A percentile compares a stretch with the other conserved stretches of the same genome.
Conservation (phyloP, 2,329 filamentous ascomycete species). For the Aspergillus udagawae region DNA sequence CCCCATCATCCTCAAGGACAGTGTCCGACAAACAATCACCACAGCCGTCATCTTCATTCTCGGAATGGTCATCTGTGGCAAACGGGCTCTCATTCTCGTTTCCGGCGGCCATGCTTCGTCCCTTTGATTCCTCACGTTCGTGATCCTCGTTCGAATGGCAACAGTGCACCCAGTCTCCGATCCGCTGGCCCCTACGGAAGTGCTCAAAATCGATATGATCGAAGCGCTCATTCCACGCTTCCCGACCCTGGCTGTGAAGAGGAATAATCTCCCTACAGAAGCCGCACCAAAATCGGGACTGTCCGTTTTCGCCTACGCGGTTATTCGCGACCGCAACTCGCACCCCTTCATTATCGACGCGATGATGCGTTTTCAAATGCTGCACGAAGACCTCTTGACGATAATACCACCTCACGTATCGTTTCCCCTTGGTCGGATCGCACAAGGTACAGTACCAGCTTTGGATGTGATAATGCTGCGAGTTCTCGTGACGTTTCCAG, state of each 20-base stretch:
- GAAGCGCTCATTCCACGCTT: slow-evolving; percentile 59
- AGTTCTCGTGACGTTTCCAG: slow-evolving; percentile 86
- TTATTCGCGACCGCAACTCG: slow-evolving; percentile 44
- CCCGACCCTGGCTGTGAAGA: slow-evolving; percentile 48
- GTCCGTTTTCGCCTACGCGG: slow-evolving; percentile 61
- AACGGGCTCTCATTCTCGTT: background rate
- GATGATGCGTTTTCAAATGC: slow-evolving; percentile 58
- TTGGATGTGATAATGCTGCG: slow-evolving; percentile 69
- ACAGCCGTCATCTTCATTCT: slow-evolving; percentile 9
- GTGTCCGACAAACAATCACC: slow-evolving; percentile 6
- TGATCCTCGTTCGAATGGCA: slow-evolving; percentile 18
- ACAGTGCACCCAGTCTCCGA: slow-evolving; percentile 31
- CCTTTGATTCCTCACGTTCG: slow-evolving; percentile 8
- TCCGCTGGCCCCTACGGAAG: slow-evolving; percentile 37
- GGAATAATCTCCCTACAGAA: slow-evolving; percentile 64
- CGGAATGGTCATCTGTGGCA: background rate
- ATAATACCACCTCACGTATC: slow-evolving; percentile 59
- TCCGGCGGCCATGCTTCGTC: background rate
- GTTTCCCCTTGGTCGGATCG: slow-evolving; percentile 17
- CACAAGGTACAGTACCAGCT: slow-evolving; percentile 65
- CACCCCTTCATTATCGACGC: slow-evolving; percentile 27
- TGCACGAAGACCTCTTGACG: slow-evolving; percentile 55
- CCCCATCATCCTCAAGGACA: slow-evolving; percentile 5
- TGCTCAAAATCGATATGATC: slow-evolving; percentile 68
- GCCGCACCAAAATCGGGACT: slow-evolving; percentile 77